phyloP scores from a whole-genome alignment of 192 early-diverging fungal genomes.

The Funneliformis mosseae region DNA sequence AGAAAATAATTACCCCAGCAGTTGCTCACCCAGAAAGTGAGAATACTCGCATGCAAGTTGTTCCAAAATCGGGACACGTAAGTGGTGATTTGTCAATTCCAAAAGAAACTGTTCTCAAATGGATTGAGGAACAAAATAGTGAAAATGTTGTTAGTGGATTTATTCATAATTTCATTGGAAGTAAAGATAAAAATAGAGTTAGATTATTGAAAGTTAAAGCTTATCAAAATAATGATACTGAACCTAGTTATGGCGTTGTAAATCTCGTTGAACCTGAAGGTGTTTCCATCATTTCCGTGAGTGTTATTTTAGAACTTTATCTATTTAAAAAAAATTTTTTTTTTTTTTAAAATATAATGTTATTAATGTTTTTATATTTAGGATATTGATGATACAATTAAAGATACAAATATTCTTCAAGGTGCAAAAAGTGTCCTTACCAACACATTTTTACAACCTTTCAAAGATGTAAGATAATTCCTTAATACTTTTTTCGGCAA shows the following conservation, averaged over 20 bases:
- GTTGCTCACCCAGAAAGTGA: not conserved
- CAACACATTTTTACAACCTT: constrained; percentile 71
- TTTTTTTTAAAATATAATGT: not conserved
- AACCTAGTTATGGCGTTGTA: constrained; percentile 45
- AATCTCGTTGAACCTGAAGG: constrained; percentile 72
- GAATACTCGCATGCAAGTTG: not conserved
- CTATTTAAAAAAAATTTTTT: not conserved
- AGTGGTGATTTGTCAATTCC: not conserved
- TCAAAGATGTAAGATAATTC: constrained; percentile 42
- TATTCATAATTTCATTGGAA: not conserved
- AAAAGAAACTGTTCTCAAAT: not conserved
- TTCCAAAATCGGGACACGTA: not conserved
- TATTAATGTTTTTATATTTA: not conserved
- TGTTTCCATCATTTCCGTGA: constrained; percentile 74
- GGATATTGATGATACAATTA: constrained; percentile 96
- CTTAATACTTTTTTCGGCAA: not conserved
- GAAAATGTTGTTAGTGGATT: not conserved
- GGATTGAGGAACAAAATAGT: not conserved
- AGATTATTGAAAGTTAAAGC: not conserved
- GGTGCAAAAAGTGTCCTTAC: constrained; percentile 69
- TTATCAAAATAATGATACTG: constrained; percentile 35
- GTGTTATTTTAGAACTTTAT: not conserved
- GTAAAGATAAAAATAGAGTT: not conserved
- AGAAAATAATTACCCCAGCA: not conserved
- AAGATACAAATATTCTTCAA: constrained; percentile 77